Evolutionary conservation across 1,284 basidiomycete species (phyloP).

Genomic region (Mycena sp.): DNA sequence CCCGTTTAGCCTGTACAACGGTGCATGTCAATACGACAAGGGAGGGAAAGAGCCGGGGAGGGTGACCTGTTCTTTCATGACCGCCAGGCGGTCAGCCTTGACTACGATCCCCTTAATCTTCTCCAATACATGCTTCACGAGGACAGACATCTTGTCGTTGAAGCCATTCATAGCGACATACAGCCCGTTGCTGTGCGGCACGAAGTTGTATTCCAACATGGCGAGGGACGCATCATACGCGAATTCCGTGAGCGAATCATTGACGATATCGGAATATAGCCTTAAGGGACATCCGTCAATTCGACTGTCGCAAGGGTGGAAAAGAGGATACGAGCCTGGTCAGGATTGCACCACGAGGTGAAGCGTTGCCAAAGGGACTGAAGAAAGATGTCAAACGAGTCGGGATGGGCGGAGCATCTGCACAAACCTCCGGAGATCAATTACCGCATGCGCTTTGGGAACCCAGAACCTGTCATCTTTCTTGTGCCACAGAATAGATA

Average conservation of each 20-base stretch:
- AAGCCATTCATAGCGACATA: constrained; percentile 85
- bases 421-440: constrained; percentile 76
- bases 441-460: constrained; percentile 82
- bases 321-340: constrained; percentile 61
- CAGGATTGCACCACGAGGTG: constrained; percentile 67
- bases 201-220: constrained; percentile 84
- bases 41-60: constrained; percentile 23
- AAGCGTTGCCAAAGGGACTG: constrained; percentile 64
- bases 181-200: constrained; percentile 74
- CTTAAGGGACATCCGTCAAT: constrained; percentile 48
- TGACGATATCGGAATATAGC: constrained; percentile 88
- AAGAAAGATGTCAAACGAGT: background rate
- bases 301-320: background rate
- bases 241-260: constrained; percentile 91
- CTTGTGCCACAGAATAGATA: constrained; percentile 92
- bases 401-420: constrained; percentile 8
- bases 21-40: constrained; percentile 10
- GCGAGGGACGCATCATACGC: constrained; percentile 95
- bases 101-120: constrained; percentile 78
- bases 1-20: constrained; percentile 64
- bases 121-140: constrained; percentile 82
- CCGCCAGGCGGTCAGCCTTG: constrained; percentile 76
- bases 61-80: constrained; percentile 86
- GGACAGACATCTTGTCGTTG: constrained; percentile 91
- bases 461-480: constrained; percentile 97